Conservation (phyloP, 345 rosid species). For the Nasturtium officinale region DNA sequence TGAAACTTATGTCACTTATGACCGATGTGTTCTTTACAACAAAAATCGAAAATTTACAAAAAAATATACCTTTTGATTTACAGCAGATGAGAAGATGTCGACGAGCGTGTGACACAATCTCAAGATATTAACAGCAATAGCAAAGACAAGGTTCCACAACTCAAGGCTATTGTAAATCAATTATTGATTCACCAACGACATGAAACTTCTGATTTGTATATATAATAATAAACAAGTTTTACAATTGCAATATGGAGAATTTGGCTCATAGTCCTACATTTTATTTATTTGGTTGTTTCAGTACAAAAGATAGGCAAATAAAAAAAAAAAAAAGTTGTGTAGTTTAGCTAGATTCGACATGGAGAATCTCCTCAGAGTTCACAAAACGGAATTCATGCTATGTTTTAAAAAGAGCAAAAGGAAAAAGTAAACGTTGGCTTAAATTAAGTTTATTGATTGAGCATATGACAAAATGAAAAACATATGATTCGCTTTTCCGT, state of each 20-base stretch:
- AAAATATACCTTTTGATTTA: no score
- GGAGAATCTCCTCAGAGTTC: slow-evolving; percentile 29
- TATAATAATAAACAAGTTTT: not conserved
- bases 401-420: slow-evolving; percentile 3
- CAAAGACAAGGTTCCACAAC: not conserved
- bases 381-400: slow-evolving; percentile 18
- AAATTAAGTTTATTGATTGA: not conserved
- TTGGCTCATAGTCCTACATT: not conserved
- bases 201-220: not conserved
- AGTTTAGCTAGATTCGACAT: slow-evolving; percentile 26
- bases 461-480: not conserved
- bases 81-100: not conserved
- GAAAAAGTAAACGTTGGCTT: slow-evolving; percentile 22
- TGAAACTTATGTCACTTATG: no score
- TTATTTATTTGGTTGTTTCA: not conserved
- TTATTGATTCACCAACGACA: not conserved
- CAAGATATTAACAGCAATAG: not conserved
- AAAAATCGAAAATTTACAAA: no score
- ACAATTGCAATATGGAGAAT: not conserved
- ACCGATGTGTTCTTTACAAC: no score
- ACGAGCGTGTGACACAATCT: not conserved
- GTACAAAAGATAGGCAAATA: not conserved
- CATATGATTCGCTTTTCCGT: slow-evolving; percentile 21
- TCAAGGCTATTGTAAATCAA: not conserved
- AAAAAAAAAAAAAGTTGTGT: no score